A percentile compares a stretch with the other conserved stretches of the same genome.
Conservation (phyloP, 805 yeast species). For the Lipomyces sp. region DNA sequence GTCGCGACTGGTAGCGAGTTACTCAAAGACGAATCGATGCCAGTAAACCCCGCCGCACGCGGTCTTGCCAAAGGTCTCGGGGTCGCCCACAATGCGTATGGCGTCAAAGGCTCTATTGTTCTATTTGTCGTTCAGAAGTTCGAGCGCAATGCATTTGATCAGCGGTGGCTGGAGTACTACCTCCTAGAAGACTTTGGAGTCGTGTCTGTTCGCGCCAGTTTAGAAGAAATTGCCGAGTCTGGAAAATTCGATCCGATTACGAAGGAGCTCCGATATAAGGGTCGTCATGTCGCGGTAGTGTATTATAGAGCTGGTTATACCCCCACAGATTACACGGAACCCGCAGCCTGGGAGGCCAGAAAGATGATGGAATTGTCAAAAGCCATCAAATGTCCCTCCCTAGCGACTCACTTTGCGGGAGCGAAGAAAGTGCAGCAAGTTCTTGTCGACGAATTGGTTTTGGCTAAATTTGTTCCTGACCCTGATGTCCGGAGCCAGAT, state of each 20-base stretch:
- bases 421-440: slow-evolving; percentile 93
- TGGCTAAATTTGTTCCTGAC: slow-evolving; percentile 55
- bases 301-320: slow-evolving; percentile 90
- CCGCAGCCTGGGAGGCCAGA: slow-evolving; percentile 78
- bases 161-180: slow-evolving; percentile 77
- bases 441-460: slow-evolving; percentile 59
- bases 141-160: slow-evolving; percentile 92
- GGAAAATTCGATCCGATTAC: slow-evolving; percentile 20
- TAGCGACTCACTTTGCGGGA: slow-evolving; percentile 88
- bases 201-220: slow-evolving; percentile 66
- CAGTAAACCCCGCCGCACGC: slow-evolving; percentile 67
- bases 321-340: slow-evolving; percentile 74
- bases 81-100: slow-evolving; percentile 65
- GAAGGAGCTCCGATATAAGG: slow-evolving; percentile 37
- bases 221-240: slow-evolving; percentile 57
- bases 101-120: slow-evolving; percentile 49
- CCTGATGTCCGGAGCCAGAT: slow-evolving; percentile 42
- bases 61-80: slow-evolving; percentile 72
- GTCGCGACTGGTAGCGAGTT: neutral
- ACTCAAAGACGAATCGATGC: slow-evolving; percentile 49
- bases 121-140: slow-evolving; percentile 80
- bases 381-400: slow-evolving; percentile 91
- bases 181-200: slow-evolving; percentile 62
- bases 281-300: slow-evolving; percentile 80
- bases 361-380: slow-evolving; percentile 68